These are phyloP conservation scores for Chlorella ohadii DNA, from an alignment of 139 green algal species.

Conservation along the genomic window DNA sequence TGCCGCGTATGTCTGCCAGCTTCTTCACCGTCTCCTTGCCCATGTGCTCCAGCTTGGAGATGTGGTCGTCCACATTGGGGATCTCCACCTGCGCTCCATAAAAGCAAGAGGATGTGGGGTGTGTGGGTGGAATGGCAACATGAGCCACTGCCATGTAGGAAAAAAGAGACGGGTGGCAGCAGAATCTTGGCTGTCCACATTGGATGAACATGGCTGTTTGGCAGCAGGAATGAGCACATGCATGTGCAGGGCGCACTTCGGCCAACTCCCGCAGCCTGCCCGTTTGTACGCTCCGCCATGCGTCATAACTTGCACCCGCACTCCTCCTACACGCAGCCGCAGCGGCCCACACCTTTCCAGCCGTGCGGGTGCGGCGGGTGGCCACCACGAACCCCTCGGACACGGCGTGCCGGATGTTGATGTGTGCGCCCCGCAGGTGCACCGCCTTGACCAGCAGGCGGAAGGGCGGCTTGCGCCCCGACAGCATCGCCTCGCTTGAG, in stretches of 20 bases:
- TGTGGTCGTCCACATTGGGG: slow-evolving; percentile 86
- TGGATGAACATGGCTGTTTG: no score
- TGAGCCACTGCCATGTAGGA: no score
- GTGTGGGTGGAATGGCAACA: no score
- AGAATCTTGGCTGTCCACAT: no score
- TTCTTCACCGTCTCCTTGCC: slow-evolving; percentile 93
- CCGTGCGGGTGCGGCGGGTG: slow-evolving; percentile 78
- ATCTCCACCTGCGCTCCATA: slow-evolving; percentile 90
- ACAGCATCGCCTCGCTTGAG: slow-evolving; percentile 87
- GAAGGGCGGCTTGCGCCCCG: slow-evolving; percentile 90
- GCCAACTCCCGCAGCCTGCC: no score
- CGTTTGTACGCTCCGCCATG: no score
- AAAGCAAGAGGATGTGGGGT: no score
- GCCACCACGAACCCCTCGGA: slow-evolving; percentile 88
- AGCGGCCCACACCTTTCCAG: slow-evolving; percentile 69
- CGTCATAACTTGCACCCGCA: not conserved
- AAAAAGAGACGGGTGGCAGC: no score
- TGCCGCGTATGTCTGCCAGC: slow-evolving; percentile 76
- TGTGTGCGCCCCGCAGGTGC: slow-evolving; percentile 16
- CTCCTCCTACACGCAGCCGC: not conserved
- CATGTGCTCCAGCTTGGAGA: slow-evolving; percentile 94
- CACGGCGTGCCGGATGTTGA: slow-evolving; percentile 71
- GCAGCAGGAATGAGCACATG: no score
- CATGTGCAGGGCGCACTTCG: no score
- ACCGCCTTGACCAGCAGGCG: slow-evolving; percentile 77